Evolutionary conservation across 306 rosid genomes (phyloP), one percentile per base, ranked within the genome.

Genomic region (Hippophae gyantsensis): DNA sequence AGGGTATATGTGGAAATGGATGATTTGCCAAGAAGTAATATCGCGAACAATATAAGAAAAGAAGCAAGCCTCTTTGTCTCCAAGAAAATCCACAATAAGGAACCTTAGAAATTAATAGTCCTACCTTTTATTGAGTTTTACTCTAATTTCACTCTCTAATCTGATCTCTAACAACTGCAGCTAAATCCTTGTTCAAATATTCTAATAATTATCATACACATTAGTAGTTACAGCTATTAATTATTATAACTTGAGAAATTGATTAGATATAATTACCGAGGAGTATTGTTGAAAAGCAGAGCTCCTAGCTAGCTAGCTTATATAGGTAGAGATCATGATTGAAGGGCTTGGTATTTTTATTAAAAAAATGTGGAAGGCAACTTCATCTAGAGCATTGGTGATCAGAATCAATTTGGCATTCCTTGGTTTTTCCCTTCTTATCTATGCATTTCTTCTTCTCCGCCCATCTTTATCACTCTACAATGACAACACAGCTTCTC

Each of bases 391-490:
- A 74, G 93, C 99, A 61, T 57, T 85, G 69, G 72, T 88, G 9
- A 69, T 87, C 61, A 76, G 81, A 80, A 64, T 88, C 78, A 92
- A 88, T 52, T 56, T 92, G 74, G 43, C 86, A 38, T 82, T 81
- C 62, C 73, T 92, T 47, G 86, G 88, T 32, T 73, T 81, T 58
- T 82, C 83, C 69, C 70, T 86, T 2, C 23, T 84, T 12, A 63
- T 75, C 64, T 92, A 88, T 57, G 81, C 82, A 32, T 63, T 73
- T 48, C 76, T 85, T 67, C 85, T 88, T 76, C 96, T 92, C 48
- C 87, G 80, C 62, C 96, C 98, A 7, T 76, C 93, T 58, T 72
- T 85, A 41, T 79, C 95, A 0, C 10, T 68, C 52, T 90, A 90
- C 70, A 79, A 80, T 13, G 78, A 82, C 27, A 85, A 85, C 75